Conservation (phyloP, 805 yeast genomes). For the Starmerella cellae region DNA sequence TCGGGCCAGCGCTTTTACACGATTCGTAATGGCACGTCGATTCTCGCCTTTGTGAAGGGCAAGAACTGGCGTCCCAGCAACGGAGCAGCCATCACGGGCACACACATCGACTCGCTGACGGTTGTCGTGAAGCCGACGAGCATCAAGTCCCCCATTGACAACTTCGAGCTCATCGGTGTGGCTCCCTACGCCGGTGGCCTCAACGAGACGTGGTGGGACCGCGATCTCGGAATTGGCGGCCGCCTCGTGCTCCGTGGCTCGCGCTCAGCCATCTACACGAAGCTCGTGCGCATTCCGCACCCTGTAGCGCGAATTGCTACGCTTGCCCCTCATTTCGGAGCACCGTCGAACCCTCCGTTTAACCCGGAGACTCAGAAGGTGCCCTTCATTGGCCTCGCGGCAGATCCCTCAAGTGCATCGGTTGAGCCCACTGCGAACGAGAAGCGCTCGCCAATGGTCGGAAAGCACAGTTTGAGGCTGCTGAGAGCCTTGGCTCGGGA, state of each 20-base stretch:
- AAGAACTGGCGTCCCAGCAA: conserved; percentile 48
- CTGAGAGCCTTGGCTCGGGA: conserved; percentile 55
- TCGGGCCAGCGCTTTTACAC: conserved; percentile 43
- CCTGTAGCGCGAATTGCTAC: conserved; percentile 67
- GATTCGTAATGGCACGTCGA: conserved; percentile 51
- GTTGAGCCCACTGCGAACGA: conserved; percentile 42
- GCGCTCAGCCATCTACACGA: conserved; percentile 22
- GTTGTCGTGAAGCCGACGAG: conserved; percentile 62
- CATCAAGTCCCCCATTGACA: conserved; percentile 46
- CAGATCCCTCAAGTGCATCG: conserved; percentile 16
- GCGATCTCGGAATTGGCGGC: conserved; percentile 80
- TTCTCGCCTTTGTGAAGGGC: conserved; percentile 63
- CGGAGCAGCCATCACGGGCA: conserved; percentile 54
- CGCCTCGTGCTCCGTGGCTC: conserved; percentile 41
- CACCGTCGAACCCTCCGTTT: conserved; percentile 53
- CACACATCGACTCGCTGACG: conserved; percentile 65
- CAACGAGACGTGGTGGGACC: conserved; percentile 57
- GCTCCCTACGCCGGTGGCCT: conserved; percentile 64
- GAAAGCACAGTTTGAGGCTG: conserved; percentile 53
- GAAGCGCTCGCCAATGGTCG: conserved; percentile 55
- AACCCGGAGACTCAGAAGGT: conserved; percentile 69
- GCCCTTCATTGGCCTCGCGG: conserved; percentile 56
- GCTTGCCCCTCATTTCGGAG: conserved; percentile 78
- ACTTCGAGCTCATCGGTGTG: conserved; percentile 65
- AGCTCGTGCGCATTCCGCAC: conserved; percentile 30